Percentiles rank a stretch among this genome's conserved stretches.
These are phyloP conservation scores for Haplosporangium sp. DNA, from an alignment of 371 early-diverging fungal species.

Conservation along the genomic window DNA sequence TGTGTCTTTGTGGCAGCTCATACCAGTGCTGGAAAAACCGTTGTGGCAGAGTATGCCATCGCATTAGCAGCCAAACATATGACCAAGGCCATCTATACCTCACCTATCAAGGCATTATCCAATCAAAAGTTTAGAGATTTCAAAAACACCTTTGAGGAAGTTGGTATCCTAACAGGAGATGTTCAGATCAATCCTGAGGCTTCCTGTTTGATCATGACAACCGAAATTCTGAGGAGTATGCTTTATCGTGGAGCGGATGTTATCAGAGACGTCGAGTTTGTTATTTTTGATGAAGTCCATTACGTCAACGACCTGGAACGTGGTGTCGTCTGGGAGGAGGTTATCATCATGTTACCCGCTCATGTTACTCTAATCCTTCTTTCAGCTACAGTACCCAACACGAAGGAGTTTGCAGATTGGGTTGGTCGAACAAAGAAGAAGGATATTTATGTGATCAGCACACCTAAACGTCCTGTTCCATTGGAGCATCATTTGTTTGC, in stretches of 20 bases:
- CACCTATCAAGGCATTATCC: constrained; percentile 99
- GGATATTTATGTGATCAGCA: constrained; percentile 98
- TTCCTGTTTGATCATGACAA: constrained; percentile 98
- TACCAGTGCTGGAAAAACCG: constrained; percentile 99
- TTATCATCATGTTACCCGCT: constrained; percentile 98
- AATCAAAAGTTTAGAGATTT: constrained; percentile 99
- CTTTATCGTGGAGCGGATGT: constrained; percentile 98
- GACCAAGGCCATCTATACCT: constrained; percentile 99
- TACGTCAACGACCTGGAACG: constrained; percentile 99
- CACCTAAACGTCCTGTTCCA: constrained; percentile 96
- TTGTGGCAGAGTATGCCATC: constrained; percentile 99
- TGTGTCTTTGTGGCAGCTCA: constrained; percentile 99
- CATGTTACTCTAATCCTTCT: constrained; percentile 95
- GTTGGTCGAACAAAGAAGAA: constrained; percentile 98
- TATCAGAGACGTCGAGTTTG: constrained; percentile 98
- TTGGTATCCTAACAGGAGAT: constrained; percentile 99
- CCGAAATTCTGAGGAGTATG: constrained; percentile 99
- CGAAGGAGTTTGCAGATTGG: constrained; percentile 99
- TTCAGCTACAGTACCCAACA: constrained; percentile 99
- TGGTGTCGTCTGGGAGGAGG: constrained; percentile 99
- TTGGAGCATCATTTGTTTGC: constrained; percentile 96
- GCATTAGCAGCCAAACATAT: constrained; percentile 93
- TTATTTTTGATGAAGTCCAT: constrained; percentile 99
- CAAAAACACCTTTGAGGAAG: constrained; percentile 86
- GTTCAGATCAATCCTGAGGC: constrained; percentile 98